Percentiles rank a stretch among this genome's conserved stretches.
phyloP scores from a whole-genome alignment of 495 filamentous ascomycete species.

The Pyrenula massariospora region DNA sequence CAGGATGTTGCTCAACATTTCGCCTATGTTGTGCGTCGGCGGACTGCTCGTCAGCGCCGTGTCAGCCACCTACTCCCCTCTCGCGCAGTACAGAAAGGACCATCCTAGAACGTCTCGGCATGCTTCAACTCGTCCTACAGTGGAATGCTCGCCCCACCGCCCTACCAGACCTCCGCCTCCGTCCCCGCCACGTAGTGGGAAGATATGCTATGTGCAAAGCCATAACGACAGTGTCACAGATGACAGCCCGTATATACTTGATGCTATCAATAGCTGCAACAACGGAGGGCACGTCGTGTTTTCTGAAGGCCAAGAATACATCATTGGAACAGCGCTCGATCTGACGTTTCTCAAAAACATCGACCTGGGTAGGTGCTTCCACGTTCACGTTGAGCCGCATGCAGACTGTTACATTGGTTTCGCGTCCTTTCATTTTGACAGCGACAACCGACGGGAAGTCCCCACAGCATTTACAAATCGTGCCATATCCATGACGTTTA shows the following conservation, averaged over 20 bases:
- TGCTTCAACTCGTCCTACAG: not conserved
- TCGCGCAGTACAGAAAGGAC: not conserved
- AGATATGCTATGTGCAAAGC: conserved; percentile 22
- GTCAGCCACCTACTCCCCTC: not conserved
- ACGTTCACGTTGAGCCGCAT: not conserved
- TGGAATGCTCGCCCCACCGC: not conserved
- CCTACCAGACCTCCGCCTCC: conserved; percentile 14
- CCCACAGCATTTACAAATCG: too few species aligned
- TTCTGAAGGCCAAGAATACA: conserved; percentile 38
- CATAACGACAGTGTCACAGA: conserved; percentile 34
- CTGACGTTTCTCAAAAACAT: conserved; percentile 51
- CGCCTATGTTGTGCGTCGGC: not conserved
- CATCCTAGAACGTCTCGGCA: not conserved
- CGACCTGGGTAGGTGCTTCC: conserved; percentile 35
- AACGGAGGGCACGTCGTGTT: conserved; percentile 57
- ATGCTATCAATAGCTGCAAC: conserved; percentile 50
- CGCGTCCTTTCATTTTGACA: not conserved
- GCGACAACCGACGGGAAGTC: too few species aligned
- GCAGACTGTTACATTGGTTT: not conserved
- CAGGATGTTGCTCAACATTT: not conserved
- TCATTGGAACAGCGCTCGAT: conserved; percentile 53
- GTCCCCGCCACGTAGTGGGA: conserved; percentile 13
- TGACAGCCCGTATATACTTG: conserved; percentile 45
- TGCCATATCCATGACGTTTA: too few species aligned
- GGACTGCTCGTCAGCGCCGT: not conserved